Percentiles rank a stretch among this genome's conserved stretches.
These are phyloP conservation scores for Orbilia quercus DNA, from an alignment of 2,329 filamentous ascomycete species.

Conservation along the genomic window DNA sequence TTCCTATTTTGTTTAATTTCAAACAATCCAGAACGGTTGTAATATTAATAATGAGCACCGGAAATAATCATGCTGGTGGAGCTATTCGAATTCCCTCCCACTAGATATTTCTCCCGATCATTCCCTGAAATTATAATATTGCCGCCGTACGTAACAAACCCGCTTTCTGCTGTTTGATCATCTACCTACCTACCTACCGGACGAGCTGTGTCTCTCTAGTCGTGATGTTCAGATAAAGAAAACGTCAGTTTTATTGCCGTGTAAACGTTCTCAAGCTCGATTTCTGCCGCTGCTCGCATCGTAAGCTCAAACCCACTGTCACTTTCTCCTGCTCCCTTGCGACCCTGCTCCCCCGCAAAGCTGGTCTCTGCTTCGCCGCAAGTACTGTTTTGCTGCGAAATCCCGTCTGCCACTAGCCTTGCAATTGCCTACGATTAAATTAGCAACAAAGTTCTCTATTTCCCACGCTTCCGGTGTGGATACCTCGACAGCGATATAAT, in stretches of 20 bases:
- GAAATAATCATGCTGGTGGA: no score
- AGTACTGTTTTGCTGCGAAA: conserved; percentile 8
- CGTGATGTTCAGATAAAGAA: background rate
- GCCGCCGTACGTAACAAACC: no score
- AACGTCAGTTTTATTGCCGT: conserved; percentile 32
- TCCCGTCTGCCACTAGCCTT: conserved; percentile 37
- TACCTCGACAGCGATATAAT: conserved; percentile 53
- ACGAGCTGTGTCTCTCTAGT: conserved; percentile 1
- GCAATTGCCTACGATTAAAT: conserved; percentile 46
- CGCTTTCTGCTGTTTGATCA: no score
- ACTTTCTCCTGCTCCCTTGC: background rate
- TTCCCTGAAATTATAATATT: no score
- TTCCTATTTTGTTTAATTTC: no score
- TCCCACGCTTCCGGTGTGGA: background rate
- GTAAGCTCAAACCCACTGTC: conserved; percentile 22
- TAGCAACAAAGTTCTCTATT: no score
- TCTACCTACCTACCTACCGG: background rate
- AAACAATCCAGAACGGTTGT: no score
- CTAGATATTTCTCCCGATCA: no score
- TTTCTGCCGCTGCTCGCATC: conserved; percentile 45
- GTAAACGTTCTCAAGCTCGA: conserved; percentile 37
- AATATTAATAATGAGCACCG: no score
- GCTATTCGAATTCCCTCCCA: no score
- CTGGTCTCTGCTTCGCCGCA: conserved; percentile 1
- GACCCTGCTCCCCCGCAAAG: background rate